Conservation (phyloP, 2,329 filamentous ascomycete species). For the Aspergillus hiratsukae region DNA sequence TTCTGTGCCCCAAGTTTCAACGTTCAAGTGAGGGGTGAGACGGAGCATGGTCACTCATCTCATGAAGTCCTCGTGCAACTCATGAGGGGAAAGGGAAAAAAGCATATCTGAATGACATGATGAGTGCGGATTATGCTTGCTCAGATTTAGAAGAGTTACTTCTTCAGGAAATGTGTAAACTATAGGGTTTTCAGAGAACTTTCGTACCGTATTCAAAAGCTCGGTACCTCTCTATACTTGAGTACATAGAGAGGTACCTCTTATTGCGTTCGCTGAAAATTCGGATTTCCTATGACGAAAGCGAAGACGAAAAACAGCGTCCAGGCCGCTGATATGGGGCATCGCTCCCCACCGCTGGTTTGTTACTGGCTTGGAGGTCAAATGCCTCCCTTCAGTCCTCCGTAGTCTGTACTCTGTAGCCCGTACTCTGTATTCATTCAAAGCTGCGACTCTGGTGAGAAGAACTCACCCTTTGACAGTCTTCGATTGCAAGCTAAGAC, state of each 20-base stretch:
- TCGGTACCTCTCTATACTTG: neutral
- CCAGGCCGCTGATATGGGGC: neutral
- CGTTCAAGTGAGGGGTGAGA: neutral
- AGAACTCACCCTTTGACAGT: too few relatives aligned
- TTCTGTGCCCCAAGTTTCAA: neutral
- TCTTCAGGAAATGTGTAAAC: neutral
- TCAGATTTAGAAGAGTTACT: neutral
- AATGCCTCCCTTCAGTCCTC: neutral
- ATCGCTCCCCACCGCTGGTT: neutral
- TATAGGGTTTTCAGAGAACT: neutral
- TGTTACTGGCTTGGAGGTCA: neutral
- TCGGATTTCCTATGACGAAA: neutral
- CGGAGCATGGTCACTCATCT: neutral
- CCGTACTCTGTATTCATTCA: neutral
- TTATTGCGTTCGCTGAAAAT: neutral
- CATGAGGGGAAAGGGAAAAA: neutral
- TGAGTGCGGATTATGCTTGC: neutral
- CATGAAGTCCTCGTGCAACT: neutral
- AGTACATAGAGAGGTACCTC: neutral
- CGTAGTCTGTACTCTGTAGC: too few relatives aligned
- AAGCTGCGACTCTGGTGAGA: neutral
- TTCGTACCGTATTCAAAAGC: too few relatives aligned
- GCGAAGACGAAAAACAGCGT: neutral
- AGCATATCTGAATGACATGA: neutral
- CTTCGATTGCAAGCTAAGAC: too few relatives aligned